These are phyloP conservation scores for Daphne laureola DNA, from an alignment of 441 rosid genomes.

Conservation along the genomic window DNA sequence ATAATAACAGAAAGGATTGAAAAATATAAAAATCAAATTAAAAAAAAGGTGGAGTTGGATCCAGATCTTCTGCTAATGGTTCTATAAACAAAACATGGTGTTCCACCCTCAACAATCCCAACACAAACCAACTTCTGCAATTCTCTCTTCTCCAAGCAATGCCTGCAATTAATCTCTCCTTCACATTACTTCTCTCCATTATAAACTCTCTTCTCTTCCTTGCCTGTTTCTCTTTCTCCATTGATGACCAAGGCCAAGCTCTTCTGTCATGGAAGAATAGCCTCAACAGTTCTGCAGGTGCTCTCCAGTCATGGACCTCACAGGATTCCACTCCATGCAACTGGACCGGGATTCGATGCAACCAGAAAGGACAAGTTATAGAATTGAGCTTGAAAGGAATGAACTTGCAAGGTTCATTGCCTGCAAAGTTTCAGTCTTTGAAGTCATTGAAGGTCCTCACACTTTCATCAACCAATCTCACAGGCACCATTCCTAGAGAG, in stretches of 20 bases:
- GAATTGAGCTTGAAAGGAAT: conserved; percentile 46
- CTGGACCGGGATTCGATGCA: conserved; percentile 78
- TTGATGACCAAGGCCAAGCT: conserved; percentile 66
- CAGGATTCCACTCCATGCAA: conserved; percentile 49
- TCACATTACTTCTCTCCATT: conserved; percentile 31
- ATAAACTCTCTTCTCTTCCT: conserved; percentile 34
- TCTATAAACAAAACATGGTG: conserved; percentile 86
- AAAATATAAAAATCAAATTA: neutral
- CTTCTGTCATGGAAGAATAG: conserved; percentile 71
- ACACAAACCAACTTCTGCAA: conserved; percentile 41
- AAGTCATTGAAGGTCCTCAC: conserved; percentile 48
- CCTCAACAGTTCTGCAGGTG: conserved; percentile 44
- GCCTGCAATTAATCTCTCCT: conserved; percentile 51
- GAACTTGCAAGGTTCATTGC: conserved; percentile 63
- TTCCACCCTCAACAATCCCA: conserved; percentile 88
- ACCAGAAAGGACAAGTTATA: conserved; percentile 43
- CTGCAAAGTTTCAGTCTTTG: conserved; percentile 48
- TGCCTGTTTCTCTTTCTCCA: conserved; percentile 39
- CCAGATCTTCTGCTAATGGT: conserved; percentile 64
- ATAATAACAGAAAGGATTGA: conserved; percentile 7
- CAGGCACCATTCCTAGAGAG: conserved; percentile 61
- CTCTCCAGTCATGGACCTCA: conserved; percentile 49
- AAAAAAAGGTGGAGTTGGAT: conserved; percentile 42
- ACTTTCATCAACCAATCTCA: conserved; percentile 64
- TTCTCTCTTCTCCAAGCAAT: conserved; percentile 35